Evolutionary conservation across 768 basidiomycete genomes (phyloP).

Genomic region (Amanita rubescens): DNA sequence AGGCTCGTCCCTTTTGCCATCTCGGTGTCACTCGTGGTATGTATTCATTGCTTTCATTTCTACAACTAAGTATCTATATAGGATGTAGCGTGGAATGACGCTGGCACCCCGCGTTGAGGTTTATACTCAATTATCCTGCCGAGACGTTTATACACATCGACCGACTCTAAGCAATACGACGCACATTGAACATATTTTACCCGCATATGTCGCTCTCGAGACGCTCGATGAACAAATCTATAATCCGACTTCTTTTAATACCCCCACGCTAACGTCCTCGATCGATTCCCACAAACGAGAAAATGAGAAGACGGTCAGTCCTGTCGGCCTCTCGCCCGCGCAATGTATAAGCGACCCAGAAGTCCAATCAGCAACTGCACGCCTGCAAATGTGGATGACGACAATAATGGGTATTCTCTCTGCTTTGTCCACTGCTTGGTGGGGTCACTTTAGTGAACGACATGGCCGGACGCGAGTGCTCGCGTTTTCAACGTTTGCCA

Average conservation of each 20-base stretch:
- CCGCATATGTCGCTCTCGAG: conserved; percentile 1
- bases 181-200: background rate
- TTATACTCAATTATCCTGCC: conserved; percentile 72
- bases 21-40: conserved; percentile 54
- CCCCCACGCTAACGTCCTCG: background rate
- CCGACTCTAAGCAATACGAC: conserved; percentile 19
- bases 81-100: conserved; percentile 73
- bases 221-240: background rate
- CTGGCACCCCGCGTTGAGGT: conserved; percentile 75
- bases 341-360: conserved; percentile 39
- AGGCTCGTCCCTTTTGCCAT: conserved; percentile 81
- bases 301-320: conserved; percentile 21
- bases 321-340: conserved; percentile 27
- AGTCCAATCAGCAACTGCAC: conserved; percentile 66
- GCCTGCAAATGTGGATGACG: conserved; percentile 69
- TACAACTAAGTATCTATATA: conserved; percentile 6
- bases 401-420: conserved; percentile 74
- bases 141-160: conserved; percentile 40
- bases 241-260: background rate
- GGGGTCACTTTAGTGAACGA: conserved; percentile 79
- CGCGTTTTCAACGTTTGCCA: conserved; percentile 60
- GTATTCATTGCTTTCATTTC: conserved; percentile 17
- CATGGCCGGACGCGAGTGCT: conserved; percentile 76
- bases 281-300: conserved; percentile 8
- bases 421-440: conserved; percentile 83